Base-by-base conservation (phyloP, 1,139 yeast species). In the Saccharomyces pastorianus region DNA sequence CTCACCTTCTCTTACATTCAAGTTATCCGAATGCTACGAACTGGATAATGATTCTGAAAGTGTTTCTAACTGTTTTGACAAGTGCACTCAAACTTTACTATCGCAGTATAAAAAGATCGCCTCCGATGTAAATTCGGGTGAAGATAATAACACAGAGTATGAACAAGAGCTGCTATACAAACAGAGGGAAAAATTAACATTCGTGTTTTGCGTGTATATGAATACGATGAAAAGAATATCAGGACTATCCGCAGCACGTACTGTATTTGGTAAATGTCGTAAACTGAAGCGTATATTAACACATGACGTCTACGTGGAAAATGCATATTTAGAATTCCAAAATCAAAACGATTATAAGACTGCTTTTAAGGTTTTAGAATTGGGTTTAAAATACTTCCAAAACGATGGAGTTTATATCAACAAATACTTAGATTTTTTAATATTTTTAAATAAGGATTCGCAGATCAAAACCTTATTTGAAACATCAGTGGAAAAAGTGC, bases 401-500 rank as follows among this genome's bases (percentile, higher is more conserved):
- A 66, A 53, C 25, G 78, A 82, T 59, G 85, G 88, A 3, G 80
- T 77, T 28, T 91, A 84, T 66, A 76, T 90, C 50, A 75, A 78
- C 58, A 79, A 81, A 51, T 91, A 91, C 68, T 75, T 93, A 64
- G 82, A 85, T 57, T 91, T 87, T 66, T 74, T 93, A 59, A 80
- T 89, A 41, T 73, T 79, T 61, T 78, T 80, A 44, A 86, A 86
- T 67, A 96, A 90, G 68, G 85, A 84, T 55, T 85, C 88, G 34
- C 88, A 85, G 64, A 88, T 91, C 17, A 83, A 93, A 61, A 89
- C 90, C 11, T 76, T 89, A 48, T 85, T 93, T 67, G 98, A 93
- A 70, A 76, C 82, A 13, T 77, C 84, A 0, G 70, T 81, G 2
- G 76, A 77, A 23, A 77, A 75, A 54, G 69, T 81, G 57, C 63